A percentile compares a stretch with the other conserved stretches of the same genome.
These are phyloP conservation scores for Hysterangium stoloniferum DNA, from an alignment of 768 basidiomycete species.

Conservation along the genomic window DNA sequence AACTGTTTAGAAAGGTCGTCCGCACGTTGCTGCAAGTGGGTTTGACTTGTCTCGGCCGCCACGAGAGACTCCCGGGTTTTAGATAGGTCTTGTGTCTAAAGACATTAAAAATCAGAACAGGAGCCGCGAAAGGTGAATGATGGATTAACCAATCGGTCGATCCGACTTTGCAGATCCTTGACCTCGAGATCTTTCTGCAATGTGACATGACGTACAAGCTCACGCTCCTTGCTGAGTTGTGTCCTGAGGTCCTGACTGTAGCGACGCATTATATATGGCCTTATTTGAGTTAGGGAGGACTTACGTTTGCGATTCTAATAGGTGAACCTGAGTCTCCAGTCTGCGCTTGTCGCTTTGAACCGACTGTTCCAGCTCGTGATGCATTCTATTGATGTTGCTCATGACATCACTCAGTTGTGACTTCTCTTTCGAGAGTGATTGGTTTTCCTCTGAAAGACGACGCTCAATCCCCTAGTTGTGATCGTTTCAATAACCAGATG, in stretches of 20 bases:
- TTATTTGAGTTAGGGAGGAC: constrained; percentile 18
- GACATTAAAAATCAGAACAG: neutral
- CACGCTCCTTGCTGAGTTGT: constrained; percentile 69
- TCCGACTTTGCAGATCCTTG: constrained; percentile 62
- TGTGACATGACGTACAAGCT: constrained; percentile 60
- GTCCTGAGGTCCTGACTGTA: constrained; percentile 63
- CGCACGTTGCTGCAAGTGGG: constrained; percentile 66
- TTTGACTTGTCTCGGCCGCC: constrained; percentile 70
- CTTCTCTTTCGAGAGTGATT: constrained; percentile 68
- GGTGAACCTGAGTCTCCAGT: constrained; percentile 70
- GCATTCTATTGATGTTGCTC: constrained; percentile 85
- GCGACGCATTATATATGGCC: neutral
- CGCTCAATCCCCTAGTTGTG: constrained; percentile 57
- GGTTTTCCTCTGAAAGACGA: constrained; percentile 82
- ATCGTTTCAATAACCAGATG: neutral
- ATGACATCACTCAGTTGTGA: constrained; percentile 83
- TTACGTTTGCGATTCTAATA: constrained; percentile 74
- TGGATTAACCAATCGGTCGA: constrained; percentile 61
- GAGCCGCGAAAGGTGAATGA: neutral
- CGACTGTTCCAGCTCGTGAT: constrained; percentile 76
- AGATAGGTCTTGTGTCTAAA: constrained; percentile 53
- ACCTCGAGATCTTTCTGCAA: constrained; percentile 76
- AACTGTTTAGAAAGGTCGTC: constrained; percentile 54
- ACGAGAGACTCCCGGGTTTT: constrained; percentile 64
- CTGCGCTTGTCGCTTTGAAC: constrained; percentile 77